Conservation (phyloP, 1,284 basidiomycete species). For the Pholiota adiposa region DNA sequence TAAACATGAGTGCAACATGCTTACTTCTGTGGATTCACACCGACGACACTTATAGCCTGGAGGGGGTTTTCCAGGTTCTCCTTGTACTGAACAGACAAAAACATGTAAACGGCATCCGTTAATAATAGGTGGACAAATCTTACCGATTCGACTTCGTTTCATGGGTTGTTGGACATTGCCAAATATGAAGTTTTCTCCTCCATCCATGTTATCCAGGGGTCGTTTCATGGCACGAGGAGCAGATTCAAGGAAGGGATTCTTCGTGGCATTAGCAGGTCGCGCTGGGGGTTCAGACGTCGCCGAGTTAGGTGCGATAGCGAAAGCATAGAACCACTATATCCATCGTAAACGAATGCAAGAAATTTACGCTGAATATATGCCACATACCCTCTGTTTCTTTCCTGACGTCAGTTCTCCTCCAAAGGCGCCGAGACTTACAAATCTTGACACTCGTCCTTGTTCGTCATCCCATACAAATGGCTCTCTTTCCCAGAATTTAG, state of each 20-base stretch:
- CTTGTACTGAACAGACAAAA: slow-evolving; percentile 31
- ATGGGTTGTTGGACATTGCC: slow-evolving; percentile 57
- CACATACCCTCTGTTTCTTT: slow-evolving; percentile 83
- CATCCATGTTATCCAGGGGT: slow-evolving; percentile 42
- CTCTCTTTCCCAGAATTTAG: slow-evolving; percentile 91
- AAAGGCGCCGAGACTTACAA: slow-evolving; percentile 87
- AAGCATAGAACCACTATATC: slow-evolving; percentile 56
- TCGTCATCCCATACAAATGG: slow-evolving; percentile 85
- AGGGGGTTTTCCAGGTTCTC: slow-evolving; percentile 61
- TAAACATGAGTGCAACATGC: slow-evolving; percentile 21
- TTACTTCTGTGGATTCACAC: slow-evolving; percentile 76
- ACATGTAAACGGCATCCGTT: not conserved
- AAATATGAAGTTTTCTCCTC: slow-evolving; percentile 70
- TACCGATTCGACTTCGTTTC: slow-evolving; percentile 62
- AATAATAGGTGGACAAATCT: slow-evolving; percentile 19
- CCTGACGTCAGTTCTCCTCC: slow-evolving; percentile 63
- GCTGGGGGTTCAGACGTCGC: slow-evolving; percentile 37
- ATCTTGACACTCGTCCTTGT: slow-evolving; percentile 70
- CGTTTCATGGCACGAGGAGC: slow-evolving; percentile 54
- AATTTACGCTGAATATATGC: not conserved
- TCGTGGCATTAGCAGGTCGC: slow-evolving; percentile 68
- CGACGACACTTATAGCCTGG: slow-evolving; percentile 76
- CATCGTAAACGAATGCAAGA: not conserved
- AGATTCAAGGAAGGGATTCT: slow-evolving; percentile 69
- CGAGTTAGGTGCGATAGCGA: slow-evolving; percentile 44